Evolutionary conservation across 306 rosid genomes (phyloP).

Genomic region (Fragaria ananassa): DNA sequence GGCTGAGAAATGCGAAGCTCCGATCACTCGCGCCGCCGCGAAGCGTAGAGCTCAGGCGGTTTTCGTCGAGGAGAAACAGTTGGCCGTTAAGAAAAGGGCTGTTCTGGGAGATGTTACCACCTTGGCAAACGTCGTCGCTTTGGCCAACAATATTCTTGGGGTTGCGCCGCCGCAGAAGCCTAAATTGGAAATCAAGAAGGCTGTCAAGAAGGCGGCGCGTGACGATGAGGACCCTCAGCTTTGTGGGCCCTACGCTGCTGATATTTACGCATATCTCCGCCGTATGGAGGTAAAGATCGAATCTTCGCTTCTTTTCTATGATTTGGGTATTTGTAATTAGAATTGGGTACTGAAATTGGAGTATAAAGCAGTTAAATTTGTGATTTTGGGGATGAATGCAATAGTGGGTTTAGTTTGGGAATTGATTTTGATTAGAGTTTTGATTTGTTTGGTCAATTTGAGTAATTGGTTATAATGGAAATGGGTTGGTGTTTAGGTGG

Average conservation of each 20-base stretch:
- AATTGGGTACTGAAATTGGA: background rate
- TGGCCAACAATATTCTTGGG: background rate
- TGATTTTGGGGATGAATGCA: background rate
- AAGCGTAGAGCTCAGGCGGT: conserved; percentile 58
- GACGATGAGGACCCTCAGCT: conserved; percentile 52
- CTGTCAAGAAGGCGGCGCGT: background rate
- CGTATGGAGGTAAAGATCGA: conserved; percentile 51
- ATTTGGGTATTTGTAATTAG: background rate
- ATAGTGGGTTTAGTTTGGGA: background rate
- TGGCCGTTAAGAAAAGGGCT: conserved; percentile 48
- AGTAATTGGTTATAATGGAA: background rate
- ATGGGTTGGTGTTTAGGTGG: conserved; percentile 39
- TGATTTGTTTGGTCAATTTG: background rate
- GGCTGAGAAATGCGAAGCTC: conserved; percentile 31
- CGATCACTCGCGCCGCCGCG: conserved; percentile 54
- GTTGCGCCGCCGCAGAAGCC: conserved; percentile 22
- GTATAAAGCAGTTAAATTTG: background rate
- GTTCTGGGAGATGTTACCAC: conserved; percentile 66
- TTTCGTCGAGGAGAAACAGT: conserved; percentile 9
- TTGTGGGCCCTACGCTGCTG: conserved; percentile 56
- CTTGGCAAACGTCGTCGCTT: conserved; percentile 14
- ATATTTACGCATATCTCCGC: conserved; percentile 67
- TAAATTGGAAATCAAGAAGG: conserved; percentile 16
- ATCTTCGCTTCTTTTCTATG: background rate
- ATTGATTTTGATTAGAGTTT: background rate